Evolutionary conservation across 2,329 filamentous ascomycete species (phyloP).

Genomic region (Colletotrichum noveboracense): DNA sequence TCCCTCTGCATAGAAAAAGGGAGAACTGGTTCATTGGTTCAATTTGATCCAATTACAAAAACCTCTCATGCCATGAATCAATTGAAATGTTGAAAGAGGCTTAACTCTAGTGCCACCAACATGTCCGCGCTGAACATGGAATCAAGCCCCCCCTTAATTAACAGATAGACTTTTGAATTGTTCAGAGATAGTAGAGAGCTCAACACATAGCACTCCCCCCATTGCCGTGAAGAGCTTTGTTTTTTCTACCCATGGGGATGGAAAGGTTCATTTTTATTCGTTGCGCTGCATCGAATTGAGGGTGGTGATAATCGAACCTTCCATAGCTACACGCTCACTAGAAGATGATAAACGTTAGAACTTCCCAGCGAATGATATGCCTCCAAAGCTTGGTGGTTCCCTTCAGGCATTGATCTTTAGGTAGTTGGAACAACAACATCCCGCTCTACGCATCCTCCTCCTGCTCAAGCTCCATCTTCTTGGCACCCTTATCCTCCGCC

Average conservation of each 20-base stretch:
- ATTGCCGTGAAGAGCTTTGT: accelerated
- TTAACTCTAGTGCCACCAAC: neutral
- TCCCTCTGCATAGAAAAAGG: neutral
- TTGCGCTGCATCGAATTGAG: too few species aligned
- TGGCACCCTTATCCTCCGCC: neutral
- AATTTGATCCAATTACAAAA: neutral
- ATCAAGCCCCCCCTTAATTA: neutral
- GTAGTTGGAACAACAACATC: neutral
- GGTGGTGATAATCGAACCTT: neutral
- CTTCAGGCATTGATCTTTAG: neutral
- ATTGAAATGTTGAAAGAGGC: neutral
- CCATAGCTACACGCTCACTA: neutral
- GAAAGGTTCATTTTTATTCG: neutral
- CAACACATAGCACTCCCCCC: neutral
- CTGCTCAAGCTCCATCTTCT: neutral
- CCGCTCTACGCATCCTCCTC: neutral
- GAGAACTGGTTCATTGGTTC: neutral
- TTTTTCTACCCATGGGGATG: neutral
- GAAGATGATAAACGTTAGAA: neutral
- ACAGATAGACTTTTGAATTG: neutral
- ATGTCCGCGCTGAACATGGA: neutral
- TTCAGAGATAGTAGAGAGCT: neutral
- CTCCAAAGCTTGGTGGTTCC: neutral
- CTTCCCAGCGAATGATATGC: neutral
- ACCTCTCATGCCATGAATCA: neutral